Conservation (phyloP, 208 protist species). For the Wallacemonas collosoma region DNA sequence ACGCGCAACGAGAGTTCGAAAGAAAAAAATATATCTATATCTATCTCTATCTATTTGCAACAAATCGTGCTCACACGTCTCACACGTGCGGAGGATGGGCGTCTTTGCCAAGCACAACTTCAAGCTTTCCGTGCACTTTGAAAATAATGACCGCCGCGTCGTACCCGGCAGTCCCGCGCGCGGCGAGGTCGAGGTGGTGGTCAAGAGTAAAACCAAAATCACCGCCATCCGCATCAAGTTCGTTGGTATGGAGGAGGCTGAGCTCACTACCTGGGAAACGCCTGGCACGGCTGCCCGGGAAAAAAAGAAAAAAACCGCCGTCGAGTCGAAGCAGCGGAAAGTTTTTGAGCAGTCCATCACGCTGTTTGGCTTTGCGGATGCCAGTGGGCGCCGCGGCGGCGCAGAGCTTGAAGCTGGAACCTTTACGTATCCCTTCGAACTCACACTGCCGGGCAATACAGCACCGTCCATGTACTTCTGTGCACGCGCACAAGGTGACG, state of each 20-base stretch:
- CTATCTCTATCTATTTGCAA: background rate
- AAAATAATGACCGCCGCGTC: slow-evolving; percentile 7
- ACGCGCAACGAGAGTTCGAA: background rate
- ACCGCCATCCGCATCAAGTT: slow-evolving; percentile 14
- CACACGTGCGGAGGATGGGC: background rate
- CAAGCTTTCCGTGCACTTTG: slow-evolving; percentile 11
- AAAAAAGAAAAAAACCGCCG: background rate
- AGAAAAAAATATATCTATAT: too few species aligned
- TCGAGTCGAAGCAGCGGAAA: background rate
- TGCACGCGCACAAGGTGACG: background rate
- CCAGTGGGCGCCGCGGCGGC: slow-evolving; percentile 33
- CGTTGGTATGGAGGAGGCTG: background rate
- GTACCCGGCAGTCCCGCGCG: background rate
- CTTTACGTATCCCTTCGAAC: slow-evolving; percentile 42
- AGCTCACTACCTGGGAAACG: background rate
- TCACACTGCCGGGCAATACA: slow-evolving; percentile 27
- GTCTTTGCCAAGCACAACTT: slow-evolving; percentile 20
- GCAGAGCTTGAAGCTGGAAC: slow-evolving; percentile 29
- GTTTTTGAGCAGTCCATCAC: slow-evolving; percentile 39
- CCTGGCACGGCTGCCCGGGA: background rate
- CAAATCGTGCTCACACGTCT: background rate
- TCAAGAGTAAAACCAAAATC: slow-evolving; percentile 16
- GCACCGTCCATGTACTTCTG: slow-evolving; percentile 25
- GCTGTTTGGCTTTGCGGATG: slow-evolving; percentile 43
- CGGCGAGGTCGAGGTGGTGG: slow-evolving; percentile 3